phyloP scores from a whole-genome alignment of 768 basidiomycete genomes.

The Hygrophoropsis aurantiaca region DNA sequence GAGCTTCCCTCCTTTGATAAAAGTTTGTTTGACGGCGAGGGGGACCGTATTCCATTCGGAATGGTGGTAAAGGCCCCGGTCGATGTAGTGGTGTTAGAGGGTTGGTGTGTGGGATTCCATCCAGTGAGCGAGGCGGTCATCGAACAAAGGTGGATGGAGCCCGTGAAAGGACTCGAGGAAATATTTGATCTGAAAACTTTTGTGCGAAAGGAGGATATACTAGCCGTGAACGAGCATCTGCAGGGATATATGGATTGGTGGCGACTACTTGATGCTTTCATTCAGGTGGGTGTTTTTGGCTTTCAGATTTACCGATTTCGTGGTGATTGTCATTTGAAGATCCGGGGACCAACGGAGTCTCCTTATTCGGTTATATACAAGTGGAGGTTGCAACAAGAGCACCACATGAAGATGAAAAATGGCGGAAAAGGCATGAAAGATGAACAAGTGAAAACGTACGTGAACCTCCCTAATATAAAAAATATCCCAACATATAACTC shows the following conservation, averaged over 20 bases:
- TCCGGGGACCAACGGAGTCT: conserved; percentile 34
- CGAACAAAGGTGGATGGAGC: conserved; percentile 48
- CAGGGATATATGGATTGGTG: conserved; percentile 65
- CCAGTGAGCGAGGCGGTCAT: conserved; percentile 56
- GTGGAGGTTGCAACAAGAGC: conserved; percentile 92
- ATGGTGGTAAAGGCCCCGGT: conserved; percentile 48
- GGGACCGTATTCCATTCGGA: conserved; percentile 63
- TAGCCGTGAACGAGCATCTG: conserved; percentile 63
- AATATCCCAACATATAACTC: not conserved
- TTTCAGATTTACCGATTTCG: not conserved
- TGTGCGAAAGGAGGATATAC: conserved; percentile 51
- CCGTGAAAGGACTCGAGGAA: conserved; percentile 22
- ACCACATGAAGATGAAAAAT: conserved; percentile 79
- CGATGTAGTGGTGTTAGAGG: conserved; percentile 90
- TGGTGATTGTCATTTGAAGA: conserved; percentile 29
- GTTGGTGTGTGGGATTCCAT: conserved; percentile 92
- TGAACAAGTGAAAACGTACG: conserved; percentile 60
- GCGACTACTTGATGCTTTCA: conserved; percentile 66
- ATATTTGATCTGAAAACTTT: conserved; percentile 36
- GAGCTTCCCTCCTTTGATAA: conserved; percentile 87
- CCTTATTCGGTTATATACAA: conserved; percentile 65
- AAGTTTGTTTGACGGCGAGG: conserved; percentile 74
- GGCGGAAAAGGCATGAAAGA: conserved; percentile 91
- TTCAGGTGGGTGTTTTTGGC: conserved; percentile 56
- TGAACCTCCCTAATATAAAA: conserved; percentile 11